Evolutionary conservation across 2,329 filamentous ascomycete species (phyloP), one percentile per base, ranked within the genome.

Genomic region (Sarocladium strictum): DNA sequence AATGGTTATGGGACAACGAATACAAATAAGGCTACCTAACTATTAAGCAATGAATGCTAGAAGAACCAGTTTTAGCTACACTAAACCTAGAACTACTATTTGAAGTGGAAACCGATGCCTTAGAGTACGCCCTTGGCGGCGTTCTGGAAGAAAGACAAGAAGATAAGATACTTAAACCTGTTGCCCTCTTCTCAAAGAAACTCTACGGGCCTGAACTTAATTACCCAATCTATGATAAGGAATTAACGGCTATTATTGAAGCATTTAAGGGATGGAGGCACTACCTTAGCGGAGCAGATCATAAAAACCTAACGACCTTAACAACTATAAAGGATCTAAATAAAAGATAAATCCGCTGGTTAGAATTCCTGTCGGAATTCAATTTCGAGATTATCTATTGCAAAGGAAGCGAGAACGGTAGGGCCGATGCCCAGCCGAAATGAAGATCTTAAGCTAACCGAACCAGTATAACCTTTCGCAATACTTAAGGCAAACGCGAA

Each of bases 181-280:
- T 47, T 23, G 41, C 41, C 24, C 24, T 47, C 24, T 47, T 23
- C 41, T 47, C 24, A 14, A 47, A 47, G 41, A 47, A 47, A 47
- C 41, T 33, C 29, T 27, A 53, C 29, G 24, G 29, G 7, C 21
- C 14, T 32, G 24, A 40, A 52, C 23, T 43, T 32, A 49, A 54
- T 14, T 56, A 51, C 29, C 24, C 23, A 17, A 54, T 54, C 6
- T 51, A 56, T 41, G 24, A 57, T 29, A 55, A 57, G 29, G 40
- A 53, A 53, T 33, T 57, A 15, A 38, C 55, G 12, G 53, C 27
- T 15, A 55, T 57, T 32, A 45, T 57, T n/a, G 26, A 53, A 29
- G 33, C 37, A 50, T 43, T 56, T 41, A 41, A 47, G 24, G 43
- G 51, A 56, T 56, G 59, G 62, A 21, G 63, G 64, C 56, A 63